Conservation (phyloP, 768 basidiomycete genomes). For the Russula sp. region DNA sequence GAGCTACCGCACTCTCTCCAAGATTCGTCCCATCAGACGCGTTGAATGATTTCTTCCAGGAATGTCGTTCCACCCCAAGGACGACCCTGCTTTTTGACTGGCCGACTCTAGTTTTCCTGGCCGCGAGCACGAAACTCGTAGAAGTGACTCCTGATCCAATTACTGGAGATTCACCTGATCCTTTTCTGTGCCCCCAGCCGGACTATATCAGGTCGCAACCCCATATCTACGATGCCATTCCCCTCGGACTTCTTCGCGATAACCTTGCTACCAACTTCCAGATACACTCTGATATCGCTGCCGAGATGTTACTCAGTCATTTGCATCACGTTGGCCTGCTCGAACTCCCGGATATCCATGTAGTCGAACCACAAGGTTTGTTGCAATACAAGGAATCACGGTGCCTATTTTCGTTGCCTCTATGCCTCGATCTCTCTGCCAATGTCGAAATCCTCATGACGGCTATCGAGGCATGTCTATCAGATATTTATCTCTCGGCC, state of each 20-base stretch:
- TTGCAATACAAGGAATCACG: constrained; percentile 32
- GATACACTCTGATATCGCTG: constrained; percentile 47
- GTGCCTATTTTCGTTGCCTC: constrained; percentile 62
- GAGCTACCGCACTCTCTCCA: constrained; percentile 42
- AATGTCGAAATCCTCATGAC: constrained; percentile 69
- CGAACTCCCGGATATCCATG: constrained; percentile 38
- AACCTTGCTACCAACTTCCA: constrained; percentile 55
- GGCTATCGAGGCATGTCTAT: constrained; percentile 63
- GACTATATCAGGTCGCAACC: constrained; percentile 26
- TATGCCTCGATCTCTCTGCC: constrained; percentile 63
- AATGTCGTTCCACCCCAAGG: constrained; percentile 39
- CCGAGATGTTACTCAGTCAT: constrained; percentile 50
- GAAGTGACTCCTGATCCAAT: constrained; percentile 8
- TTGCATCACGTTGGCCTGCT: constrained; percentile 60
- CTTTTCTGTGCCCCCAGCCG: constrained; percentile 41
- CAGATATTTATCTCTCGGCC: constrained; percentile 62
- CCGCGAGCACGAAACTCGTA: constrained; percentile 47
- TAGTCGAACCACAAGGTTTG: constrained; percentile 34
- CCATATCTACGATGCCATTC: constrained; percentile 52
- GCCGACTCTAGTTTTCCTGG: constrained; percentile 56
- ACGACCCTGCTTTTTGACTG: constrained; percentile 61
- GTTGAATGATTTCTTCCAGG: constrained; percentile 49
- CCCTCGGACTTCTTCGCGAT: constrained; percentile 54
- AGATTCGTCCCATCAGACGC: constrained; percentile 39
- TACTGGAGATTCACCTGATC: constrained; percentile 34